phyloP scores from a whole-genome alignment of 2,329 filamentous ascomycete genomes.

The Penicillium capsulatum region DNA sequence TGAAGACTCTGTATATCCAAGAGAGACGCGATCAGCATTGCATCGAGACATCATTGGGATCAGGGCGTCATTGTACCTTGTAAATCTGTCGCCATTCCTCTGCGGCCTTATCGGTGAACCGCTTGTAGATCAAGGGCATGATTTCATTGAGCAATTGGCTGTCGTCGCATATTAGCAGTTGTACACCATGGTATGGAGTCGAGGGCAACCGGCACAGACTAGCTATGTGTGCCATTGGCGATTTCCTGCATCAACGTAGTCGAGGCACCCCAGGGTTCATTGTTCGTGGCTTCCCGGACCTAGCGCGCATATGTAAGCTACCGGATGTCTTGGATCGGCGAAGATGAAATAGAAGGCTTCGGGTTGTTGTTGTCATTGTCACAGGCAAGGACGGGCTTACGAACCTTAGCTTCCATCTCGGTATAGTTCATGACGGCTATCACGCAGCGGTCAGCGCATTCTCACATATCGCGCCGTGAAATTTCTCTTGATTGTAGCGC shows the following conservation, averaged over 20 bases:
- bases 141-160: slow-evolving; percentile 98
- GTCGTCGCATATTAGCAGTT: slow-evolving; percentile 15
- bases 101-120: slow-evolving; percentile 95
- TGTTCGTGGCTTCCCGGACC: slow-evolving; percentile 98
- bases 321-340: background rate
- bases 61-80: slow-evolving; percentile 57
- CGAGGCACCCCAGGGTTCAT: slow-evolving; percentile 91
- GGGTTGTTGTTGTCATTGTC: slow-evolving; percentile 3
- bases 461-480: slow-evolving; percentile 5
- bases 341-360: background rate
- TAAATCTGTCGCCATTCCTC: slow-evolving; percentile 99
- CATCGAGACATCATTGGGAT: background rate
- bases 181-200: slow-evolving; percentile 6
- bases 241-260: slow-evolving; percentile 94
- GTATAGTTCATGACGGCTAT: slow-evolving; percentile 97
- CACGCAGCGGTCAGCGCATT: slow-evolving; percentile 18
- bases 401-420: slow-evolving; percentile 74
- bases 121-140: slow-evolving; percentile 99
- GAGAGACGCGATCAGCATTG: slow-evolving; percentile 3
- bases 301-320: slow-evolving; percentile 38
- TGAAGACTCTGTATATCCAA: slow-evolving; percentile 60
- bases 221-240: slow-evolving; percentile 95
- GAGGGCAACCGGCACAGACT: slow-evolving; percentile 59
- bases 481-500: slow-evolving; percentile 2
- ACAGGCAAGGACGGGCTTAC: slow-evolving; percentile 21